Evolutionary conservation across 1,284 basidiomycete species (phyloP).

Genomic region (Sparassis latifolia): DNA sequence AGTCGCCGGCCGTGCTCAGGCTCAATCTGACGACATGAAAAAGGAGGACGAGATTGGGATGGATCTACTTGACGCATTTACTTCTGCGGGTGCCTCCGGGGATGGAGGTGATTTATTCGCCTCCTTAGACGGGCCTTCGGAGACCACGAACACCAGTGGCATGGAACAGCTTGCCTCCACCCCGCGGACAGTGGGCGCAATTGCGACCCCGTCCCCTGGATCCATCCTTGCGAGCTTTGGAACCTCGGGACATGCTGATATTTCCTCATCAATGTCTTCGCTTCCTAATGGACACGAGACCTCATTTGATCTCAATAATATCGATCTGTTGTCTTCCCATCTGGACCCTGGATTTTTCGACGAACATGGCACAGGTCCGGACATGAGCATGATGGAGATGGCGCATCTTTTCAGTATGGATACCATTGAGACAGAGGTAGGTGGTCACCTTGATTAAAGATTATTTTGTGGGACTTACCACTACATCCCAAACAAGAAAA

Average conservation of each 20-base stretch:
- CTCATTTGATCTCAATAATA: conserved; percentile 8
- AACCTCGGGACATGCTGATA: conserved; percentile 5
- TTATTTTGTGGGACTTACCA: too few species aligned
- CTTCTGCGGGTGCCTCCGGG: conserved; percentile 3
- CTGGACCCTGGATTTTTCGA: conserved; percentile 9
- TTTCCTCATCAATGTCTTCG: background rate
- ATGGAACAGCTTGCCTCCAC: background rate
- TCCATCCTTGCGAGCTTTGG: conserved; percentile 29
- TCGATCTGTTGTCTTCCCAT: conserved; percentile 7
- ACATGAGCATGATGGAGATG: conserved; percentile 14
- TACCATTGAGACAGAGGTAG: background rate
- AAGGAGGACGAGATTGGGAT: conserved; percentile 17
- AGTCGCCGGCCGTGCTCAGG: background rate
- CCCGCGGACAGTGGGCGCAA: conserved; percentile 10
- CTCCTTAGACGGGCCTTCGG: conserved; percentile 1
- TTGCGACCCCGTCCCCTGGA: conserved; percentile 27
- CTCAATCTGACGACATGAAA: conserved; percentile 14
- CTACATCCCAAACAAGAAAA: too few species aligned
- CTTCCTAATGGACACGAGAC: conserved; percentile 3
- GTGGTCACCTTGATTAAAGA: too few species aligned
- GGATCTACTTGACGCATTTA: conserved; percentile 15
- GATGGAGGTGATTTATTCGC: conserved; percentile 14
- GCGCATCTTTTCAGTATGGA: conserved; percentile 17
- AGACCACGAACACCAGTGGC: background rate
- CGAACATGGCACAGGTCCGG: conserved; percentile 3